Evolutionary conservation across 768 basidiomycete genomes (phyloP), one percentile per base, ranked within the genome.

Genomic region (Termitomyces sp.): DNA sequence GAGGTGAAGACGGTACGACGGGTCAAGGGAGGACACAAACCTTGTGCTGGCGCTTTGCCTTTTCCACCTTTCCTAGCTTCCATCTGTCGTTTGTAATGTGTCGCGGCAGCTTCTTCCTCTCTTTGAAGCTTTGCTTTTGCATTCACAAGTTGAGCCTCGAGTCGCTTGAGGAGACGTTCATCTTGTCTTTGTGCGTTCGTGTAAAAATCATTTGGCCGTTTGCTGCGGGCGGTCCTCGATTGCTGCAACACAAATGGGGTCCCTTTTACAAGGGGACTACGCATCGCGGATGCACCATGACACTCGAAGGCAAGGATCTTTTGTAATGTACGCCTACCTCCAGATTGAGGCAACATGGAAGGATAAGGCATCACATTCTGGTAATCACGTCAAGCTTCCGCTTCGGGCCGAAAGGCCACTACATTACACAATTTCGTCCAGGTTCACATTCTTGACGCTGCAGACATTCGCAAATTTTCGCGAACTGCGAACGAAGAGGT

Each of bases 121-220:
- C 64, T 60, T 44, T 65, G 63, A 19, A 64, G 40, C 52, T 60
- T 67, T 1, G 59, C 62, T 40, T 69, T 57, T 2, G 67, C 66
- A 27, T 59, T 59, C 6, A 47, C 65, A 28, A 71, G 58, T 41
- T 69, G 64, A n/a, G 66, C 65, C 49, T 71, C 67, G 14, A 70
- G 65, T 61, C 61, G 67, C 67, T 64, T 67, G n/a, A 69, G 55
- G 5, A 69, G 62, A 35, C 64, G 59, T 54, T 70, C 69, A 40
- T 70, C 69, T 41, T 61, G 59, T 46, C 66, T 46, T 40, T 62
- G 35, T 8, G 63, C 61, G 9, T 64, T 64, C 12, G 60, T 59
- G 39, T 66, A 66, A 30, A 63, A 60, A 46, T 60, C 59, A 27
- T 54, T 62, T 39, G 63, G 61, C 9, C 58, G 35, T 55, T 62